Evolutionary conservation across 495 filamentous ascomycete genomes (phyloP).

Genomic region (Neurospora hispaniola): DNA sequence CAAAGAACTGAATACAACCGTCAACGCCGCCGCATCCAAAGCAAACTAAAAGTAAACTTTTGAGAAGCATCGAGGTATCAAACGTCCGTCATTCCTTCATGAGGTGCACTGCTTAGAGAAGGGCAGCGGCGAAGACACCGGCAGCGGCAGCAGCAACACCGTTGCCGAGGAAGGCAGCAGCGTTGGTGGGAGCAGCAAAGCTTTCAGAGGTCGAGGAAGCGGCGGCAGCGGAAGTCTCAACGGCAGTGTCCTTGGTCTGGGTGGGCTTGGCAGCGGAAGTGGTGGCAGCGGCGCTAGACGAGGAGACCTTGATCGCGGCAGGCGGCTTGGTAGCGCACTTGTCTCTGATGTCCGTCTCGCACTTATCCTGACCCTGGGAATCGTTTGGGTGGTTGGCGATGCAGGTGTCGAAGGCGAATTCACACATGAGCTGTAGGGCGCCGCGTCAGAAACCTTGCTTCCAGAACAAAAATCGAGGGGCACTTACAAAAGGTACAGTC

Average conservation of each 20-base stretch:
- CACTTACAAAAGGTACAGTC: conserved; percentile 25
- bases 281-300: background rate
- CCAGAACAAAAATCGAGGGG: background rate
- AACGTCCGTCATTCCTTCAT: background rate
- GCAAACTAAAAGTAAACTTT: background rate
- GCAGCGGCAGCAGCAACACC: conserved; percentile 21
- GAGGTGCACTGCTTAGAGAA: conserved; percentile 14
- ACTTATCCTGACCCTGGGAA: conserved; percentile 18
- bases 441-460: background rate
- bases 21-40: conserved; percentile 10
- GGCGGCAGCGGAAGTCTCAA: conserved; percentile 1
- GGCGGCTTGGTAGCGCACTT: conserved; percentile 26
- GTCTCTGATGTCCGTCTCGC: conserved; percentile 22
- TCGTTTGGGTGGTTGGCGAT: conserved; percentile 14
- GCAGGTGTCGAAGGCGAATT: conserved; percentile 21
- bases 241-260: background rate
- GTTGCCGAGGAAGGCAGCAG: conserved; percentile 17
- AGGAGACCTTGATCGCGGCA: conserved; percentile 7
- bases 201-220: conserved; percentile 2
- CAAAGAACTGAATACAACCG: conserved; percentile 20
- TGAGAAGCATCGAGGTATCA: background rate
- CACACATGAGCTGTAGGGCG: conserved; percentile 21
- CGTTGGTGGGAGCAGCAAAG: conserved; percentile 15
- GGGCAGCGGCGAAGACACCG: conserved; percentile 24
- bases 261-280: conserved; percentile 6